A percentile compares a stretch with the other conserved stretches of the same genome.
These are phyloP conservation scores for Solanum megistacrolobum DNA, from an alignment of 257 asterid species.

Conservation along the genomic window DNA sequence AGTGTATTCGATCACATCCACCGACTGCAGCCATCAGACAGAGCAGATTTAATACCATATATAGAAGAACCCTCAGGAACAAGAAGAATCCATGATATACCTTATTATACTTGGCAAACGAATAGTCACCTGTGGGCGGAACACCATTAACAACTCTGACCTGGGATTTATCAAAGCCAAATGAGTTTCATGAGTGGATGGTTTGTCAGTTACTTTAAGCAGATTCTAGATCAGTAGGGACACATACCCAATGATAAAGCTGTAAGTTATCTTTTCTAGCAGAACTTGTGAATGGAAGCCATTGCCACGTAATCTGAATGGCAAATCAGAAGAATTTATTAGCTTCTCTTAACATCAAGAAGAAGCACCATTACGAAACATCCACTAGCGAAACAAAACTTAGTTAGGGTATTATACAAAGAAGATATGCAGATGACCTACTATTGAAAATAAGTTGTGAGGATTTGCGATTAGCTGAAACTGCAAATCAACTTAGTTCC, in stretches of 20 bases:
- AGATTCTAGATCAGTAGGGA: not conserved
- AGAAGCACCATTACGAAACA: not conserved
- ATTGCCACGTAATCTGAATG: slow-evolving; percentile 95
- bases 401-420: not conserved
- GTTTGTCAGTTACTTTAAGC: not conserved
- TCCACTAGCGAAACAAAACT: not conserved
- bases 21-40: slow-evolving; percentile 46
- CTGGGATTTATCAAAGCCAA: slow-evolving; percentile 18
- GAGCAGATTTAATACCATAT: not conserved
- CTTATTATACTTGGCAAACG: slow-evolving; percentile 92
- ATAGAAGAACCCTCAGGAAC: slow-evolving; percentile 2
- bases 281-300: slow-evolving; percentile 92
- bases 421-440: not conserved
- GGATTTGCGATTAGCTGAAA: not conserved
- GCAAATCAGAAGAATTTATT: not conserved
- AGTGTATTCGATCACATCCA: slow-evolving; percentile 83
- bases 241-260: slow-evolving; percentile 91
- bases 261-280: slow-evolving; percentile 80
- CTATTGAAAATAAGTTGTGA: not conserved
- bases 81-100: slow-evolving; percentile 18
- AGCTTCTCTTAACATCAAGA: not conserved
- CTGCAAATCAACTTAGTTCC: not conserved
- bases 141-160: slow-evolving; percentile 93
- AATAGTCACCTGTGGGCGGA: slow-evolving; percentile 89
- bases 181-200: not conserved